Evolutionary conservation across 371 early-diverging fungal species (phyloP).

Genomic region (Lichtheimia hyalospora): DNA sequence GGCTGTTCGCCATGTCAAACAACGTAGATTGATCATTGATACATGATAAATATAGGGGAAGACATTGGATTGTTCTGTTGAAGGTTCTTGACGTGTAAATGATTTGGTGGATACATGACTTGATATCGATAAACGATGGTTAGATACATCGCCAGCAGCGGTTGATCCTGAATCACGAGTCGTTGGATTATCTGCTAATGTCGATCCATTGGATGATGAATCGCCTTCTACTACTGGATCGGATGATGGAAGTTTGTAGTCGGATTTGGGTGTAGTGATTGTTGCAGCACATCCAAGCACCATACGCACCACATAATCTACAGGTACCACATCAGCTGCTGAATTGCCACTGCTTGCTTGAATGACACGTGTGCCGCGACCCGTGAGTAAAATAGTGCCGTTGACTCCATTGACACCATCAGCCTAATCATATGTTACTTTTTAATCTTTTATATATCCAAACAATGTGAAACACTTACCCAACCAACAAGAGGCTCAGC

Average conservation of each 20-base stretch:
- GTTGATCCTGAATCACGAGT: slow-evolving; percentile 1
- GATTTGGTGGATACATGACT: no score
- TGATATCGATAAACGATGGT: no score
- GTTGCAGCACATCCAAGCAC: slow-evolving; percentile 42
- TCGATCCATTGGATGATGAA: not conserved
- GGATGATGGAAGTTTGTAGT: slow-evolving; percentile 7
- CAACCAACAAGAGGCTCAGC: slow-evolving; percentile 63
- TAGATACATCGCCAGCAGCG: not conserved
- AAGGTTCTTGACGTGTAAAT: no score
- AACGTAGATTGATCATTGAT: slow-evolving; percentile 23
- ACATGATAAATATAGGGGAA: slow-evolving; percentile 44
- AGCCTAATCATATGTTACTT: slow-evolving; percentile 20
- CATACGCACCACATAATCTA: slow-evolving; percentile 49
- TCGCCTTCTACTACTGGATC: not conserved
- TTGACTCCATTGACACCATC: slow-evolving; percentile 64
- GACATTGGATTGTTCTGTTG: not conserved
- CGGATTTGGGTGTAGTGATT: slow-evolving; percentile 13
- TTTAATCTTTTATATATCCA: not conserved
- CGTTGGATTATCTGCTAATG: not conserved
- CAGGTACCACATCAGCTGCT: slow-evolving; percentile 57
- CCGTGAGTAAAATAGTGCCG: slow-evolving; percentile 37
- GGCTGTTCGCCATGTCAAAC: slow-evolving; percentile 35
- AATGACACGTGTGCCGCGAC: slow-evolving; percentile 38
- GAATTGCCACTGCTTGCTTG: slow-evolving; percentile 33
- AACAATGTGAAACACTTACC: slow-evolving; percentile 31